Conservation (phyloP, 805 yeast species). For the Yamadazyma paraphyllophila region DNA sequence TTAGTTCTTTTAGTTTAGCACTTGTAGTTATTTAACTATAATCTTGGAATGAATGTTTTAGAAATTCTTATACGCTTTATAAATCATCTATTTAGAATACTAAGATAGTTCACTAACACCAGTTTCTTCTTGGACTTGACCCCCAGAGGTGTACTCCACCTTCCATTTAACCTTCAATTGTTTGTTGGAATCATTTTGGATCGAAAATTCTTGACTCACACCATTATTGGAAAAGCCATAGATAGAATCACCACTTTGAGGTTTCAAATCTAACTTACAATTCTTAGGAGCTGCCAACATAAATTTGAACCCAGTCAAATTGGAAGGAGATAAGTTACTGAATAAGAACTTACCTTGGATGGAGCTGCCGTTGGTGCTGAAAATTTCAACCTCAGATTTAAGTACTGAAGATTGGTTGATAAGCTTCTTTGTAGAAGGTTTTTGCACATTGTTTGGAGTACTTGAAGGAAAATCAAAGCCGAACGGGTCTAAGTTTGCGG, state of each 20-base stretch:
- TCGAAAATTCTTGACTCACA: conserved; percentile 50
- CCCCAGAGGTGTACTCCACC: conserved; percentile 51
- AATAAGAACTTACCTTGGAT: conserved; percentile 48
- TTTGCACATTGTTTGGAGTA: conserved; percentile 27
- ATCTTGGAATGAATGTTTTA: background rate
- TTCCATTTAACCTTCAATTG: conserved; percentile 75
- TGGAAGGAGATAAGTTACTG: conserved; percentile 47
- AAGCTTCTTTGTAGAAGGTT: conserved; percentile 10
- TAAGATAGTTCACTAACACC: conserved; percentile 42
- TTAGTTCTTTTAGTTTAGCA: too few species aligned
- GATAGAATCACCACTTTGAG: conserved; percentile 59
- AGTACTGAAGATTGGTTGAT: conserved; percentile 47
- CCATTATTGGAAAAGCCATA: conserved; percentile 48
- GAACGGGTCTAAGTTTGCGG: conserved; percentile 36
- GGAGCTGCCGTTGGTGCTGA: conserved; percentile 29
- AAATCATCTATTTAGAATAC: background rate
- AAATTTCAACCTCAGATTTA: conserved; percentile 47
- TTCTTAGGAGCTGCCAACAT: conserved; percentile 70
- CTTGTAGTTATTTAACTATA: background rate
- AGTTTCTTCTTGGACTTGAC: conserved; percentile 50
- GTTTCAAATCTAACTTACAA: conserved; percentile 54
- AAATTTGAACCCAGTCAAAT: conserved; percentile 53
- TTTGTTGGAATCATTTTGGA: conserved; percentile 33
- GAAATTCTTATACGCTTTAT: background rate
- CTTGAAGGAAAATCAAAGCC: conserved; percentile 37